Conservation (phyloP, 2,329 filamentous ascomycete species). For the Verticillium isaacii region DNA sequence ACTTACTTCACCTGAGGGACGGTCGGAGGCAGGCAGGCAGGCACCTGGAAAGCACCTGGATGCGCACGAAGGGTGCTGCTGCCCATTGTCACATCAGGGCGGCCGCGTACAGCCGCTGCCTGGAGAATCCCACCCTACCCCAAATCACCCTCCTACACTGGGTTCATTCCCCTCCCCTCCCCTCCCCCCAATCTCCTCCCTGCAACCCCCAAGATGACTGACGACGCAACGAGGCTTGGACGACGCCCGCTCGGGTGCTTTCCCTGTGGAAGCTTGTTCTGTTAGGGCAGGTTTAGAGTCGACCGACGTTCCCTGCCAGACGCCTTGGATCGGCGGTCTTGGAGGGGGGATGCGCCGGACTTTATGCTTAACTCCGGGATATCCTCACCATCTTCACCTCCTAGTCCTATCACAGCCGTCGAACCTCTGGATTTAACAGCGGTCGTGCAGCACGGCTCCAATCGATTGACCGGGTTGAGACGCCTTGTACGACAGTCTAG, state of each 20-base stretch:
- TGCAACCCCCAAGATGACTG: background rate
- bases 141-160: too few relatives aligned
- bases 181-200: background rate
- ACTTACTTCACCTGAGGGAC: too few relatives aligned
- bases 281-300: background rate
- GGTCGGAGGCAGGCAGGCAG: too few relatives aligned
- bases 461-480: background rate
- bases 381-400: background rate
- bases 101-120: background rate
- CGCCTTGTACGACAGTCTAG: background rate
- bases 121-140: background rate
- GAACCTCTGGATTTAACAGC: background rate
- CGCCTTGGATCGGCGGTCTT: background rate
- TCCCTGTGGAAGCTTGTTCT: background rate
- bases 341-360: background rate
- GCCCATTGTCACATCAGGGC: too few relatives aligned
- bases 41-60: too few relatives aligned
- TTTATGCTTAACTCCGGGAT: background rate
- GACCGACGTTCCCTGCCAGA: background rate
- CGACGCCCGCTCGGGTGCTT: background rate
- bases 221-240: background rate
- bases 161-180: background rate
- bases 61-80: too few relatives aligned
- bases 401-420: background rate
- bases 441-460: background rate